Conservation (phyloP, 192 early-diverging fungal genomes). For the Phlyctochytrium bullatum region DNA sequence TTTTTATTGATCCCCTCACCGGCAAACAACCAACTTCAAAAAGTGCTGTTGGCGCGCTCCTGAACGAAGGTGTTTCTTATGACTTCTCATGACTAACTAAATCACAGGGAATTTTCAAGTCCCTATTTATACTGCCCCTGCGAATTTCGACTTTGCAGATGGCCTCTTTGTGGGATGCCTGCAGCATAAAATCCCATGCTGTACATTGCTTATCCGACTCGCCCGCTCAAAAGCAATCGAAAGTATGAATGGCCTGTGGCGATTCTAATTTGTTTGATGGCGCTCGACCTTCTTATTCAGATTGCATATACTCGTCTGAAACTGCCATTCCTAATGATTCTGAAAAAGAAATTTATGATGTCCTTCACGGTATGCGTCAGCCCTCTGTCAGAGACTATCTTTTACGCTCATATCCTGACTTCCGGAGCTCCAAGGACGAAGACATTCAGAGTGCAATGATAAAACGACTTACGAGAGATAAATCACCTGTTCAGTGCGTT, state of each 20-base stretch:
- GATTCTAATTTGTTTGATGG: background rate
- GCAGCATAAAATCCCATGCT: background rate
- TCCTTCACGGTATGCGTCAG: no score
- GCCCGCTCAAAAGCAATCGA: background rate
- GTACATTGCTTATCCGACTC: background rate
- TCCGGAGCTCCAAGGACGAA: background rate
- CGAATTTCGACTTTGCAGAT: background rate
- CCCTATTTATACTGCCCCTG: background rate
- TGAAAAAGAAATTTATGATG: no score
- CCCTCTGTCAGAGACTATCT: background rate
- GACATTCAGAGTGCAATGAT: background rate
- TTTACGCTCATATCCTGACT: background rate
- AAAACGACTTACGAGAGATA: background rate
- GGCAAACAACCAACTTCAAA: background rate
- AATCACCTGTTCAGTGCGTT: background rate
- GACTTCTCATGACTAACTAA: background rate
- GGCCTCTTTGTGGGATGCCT: background rate
- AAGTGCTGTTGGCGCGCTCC: background rate
- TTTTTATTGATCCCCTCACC: background rate
- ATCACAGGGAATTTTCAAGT: background rate
- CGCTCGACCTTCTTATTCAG: background rate
- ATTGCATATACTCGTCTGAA: background rate
- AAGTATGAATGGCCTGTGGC: background rate
- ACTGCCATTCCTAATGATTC: background rate
- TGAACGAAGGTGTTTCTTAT: background rate